These are phyloP conservation scores for Hippophae gyantsensis DNA, from an alignment of 306 rosid genomes.

Conservation along the genomic window DNA sequence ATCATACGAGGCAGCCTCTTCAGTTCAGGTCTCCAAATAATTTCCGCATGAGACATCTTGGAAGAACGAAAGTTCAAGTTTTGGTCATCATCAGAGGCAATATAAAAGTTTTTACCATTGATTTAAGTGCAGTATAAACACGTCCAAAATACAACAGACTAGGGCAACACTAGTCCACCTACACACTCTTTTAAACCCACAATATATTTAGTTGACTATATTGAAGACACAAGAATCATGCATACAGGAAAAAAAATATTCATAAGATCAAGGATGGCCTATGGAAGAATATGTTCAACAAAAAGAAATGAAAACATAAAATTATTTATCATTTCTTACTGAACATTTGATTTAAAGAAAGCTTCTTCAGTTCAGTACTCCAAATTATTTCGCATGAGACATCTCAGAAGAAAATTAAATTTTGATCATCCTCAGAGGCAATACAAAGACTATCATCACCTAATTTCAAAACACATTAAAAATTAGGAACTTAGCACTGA, in stretches of 20 bases:
- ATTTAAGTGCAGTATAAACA: not conserved
- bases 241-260: too few relatives aligned
- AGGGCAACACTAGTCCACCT: not conserved
- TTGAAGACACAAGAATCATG: too few relatives aligned
- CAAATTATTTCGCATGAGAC: conserved; percentile 24
- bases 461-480: not conserved
- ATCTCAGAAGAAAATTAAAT: conserved; percentile 35
- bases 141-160: not conserved
- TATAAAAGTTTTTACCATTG: not conserved
- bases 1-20: conserved; percentile 19
- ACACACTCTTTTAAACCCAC: not conserved
- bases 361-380: conserved; percentile 50
- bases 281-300: not conserved
- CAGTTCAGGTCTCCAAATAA: conserved; percentile 59
- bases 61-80: conserved; percentile 52
- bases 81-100: conserved; percentile 40
- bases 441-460: not conserved
- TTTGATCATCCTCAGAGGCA: conserved; percentile 23
- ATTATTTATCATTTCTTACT: too few relatives aligned
- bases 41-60: conserved; percentile 34
- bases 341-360: not conserved
- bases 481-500: too few relatives aligned
- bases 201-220: not conserved
- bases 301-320: too few relatives aligned
- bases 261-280: not conserved